Base-by-base conservation (phyloP, 306 rosid genomes). In the Hippophae tibetana region DNA sequence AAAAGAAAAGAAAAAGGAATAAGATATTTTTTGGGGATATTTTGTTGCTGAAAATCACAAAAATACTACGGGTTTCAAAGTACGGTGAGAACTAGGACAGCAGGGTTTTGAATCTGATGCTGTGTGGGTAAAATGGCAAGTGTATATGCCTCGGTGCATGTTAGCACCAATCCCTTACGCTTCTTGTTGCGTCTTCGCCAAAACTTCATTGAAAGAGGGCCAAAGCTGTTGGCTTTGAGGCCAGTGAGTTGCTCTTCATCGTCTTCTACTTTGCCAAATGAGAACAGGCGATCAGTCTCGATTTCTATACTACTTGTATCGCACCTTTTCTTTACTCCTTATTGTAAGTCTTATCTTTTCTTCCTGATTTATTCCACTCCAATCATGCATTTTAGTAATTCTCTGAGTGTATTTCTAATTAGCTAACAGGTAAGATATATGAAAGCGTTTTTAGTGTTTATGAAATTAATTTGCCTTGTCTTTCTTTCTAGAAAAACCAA, bases 271-370 rank as follows among this genome's bases (percentile, higher is more conserved):
- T 65, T 90, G 84, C 83, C 69, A 31, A 31, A 31, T 54, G 82
- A 90, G 65, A 73, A 86, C 42, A 74, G 96, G 54, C 93, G 95
- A 40, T 47, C 65, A 69, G 70, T 87, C 69, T 85, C 89, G 58
- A 45, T 87, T 58, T 74, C 96, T 65, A 31, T 4, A 31, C 67
- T 87, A 2, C 61, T 76, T 63, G 77, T 92, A 62, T 78, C 89
- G 4, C 81, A 66, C 61, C 60, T 82, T 42, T 54, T 85, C 75
- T 71, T 80, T 58, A 7, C 58, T 69, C 83, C 96, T 62, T 47
- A 75, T 58, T 18, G 95, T 87, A 76, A 23, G 76, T 0, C 1
- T 41, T 42, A 71, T 23, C 55, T 9, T n/a, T 14, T 43, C 14
- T 57, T 42, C 3, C 8, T 53, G 8, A 38, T 6, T 42, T 31